Evolutionary conservation across 331 rosid species (phyloP), one percentile per base, ranked within the genome.

Genomic region (Rhamnella rubrinervis): DNA sequence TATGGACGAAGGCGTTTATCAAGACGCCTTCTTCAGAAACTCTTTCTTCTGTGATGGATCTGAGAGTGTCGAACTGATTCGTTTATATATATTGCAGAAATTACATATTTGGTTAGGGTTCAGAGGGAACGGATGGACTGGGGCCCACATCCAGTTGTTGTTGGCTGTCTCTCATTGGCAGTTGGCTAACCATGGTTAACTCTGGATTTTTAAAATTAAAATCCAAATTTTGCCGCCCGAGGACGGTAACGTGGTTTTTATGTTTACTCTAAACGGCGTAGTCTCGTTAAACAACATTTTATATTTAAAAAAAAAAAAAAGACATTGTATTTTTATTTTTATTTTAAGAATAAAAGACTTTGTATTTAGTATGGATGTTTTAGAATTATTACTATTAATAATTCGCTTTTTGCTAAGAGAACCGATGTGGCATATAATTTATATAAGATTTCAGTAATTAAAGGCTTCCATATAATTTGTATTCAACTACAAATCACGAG

Each of bases 11-110:
- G 85, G 79, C 97, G 97, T 92, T 92, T 92, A 90, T 92, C 71
- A 92, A 92, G 96, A 92, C 97, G 97, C 89, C 90, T 77, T 78
- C 87, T 82, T 67, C 49, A 38, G 66, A 67, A 67, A 76, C 65
- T 50, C 75, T 39, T 39, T 31, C 7, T 46, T 47, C 12, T 26
- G 6, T 10, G 65, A 37, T 13, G 2, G 50, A 13, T 14, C 31
- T 2, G 6, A 15, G 8, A 15, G 8, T 15, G 57, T 52, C 7
- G 6, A 15, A 15, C 5, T 52, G 20, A 6, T 15, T 52, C n/a
- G n/a, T 51, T 15, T 52, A 52, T 15, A 52, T 15, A 52, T 40
- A 8, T 1, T 40, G 47, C 9, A 8, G 47, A 11, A 11, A 40
- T 7, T 12, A 8, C 13, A 40, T 7, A 8, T 1, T 40, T 70